These are phyloP conservation scores for Fusarium anthophilum DNA, from an alignment of 2,329 filamentous ascomycete species.

Conservation along the genomic window DNA sequence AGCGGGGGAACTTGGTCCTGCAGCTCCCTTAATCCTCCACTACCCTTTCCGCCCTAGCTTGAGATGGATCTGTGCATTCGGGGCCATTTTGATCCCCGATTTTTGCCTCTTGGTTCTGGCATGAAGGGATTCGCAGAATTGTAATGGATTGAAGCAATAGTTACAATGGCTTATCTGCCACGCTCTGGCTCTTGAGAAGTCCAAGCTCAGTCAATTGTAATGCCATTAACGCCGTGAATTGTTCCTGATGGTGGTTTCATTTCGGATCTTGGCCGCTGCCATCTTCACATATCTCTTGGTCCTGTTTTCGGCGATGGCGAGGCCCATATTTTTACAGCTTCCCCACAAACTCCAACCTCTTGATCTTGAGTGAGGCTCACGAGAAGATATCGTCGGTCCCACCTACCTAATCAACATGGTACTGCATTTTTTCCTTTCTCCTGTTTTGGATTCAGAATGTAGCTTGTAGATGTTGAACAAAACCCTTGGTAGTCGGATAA, in stretches of 20 bases:
- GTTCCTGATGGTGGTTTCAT: neutral
- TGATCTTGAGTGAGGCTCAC: neutral
- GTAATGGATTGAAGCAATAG: too few species aligned
- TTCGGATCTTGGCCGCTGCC: slow-evolving; percentile 14
- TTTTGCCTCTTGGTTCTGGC: neutral
- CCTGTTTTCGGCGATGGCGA: neutral
- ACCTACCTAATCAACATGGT: too few species aligned
- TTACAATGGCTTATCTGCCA: too few species aligned
- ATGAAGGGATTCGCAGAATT: neutral
- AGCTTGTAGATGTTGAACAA: neutral
- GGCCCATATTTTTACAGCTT: neutral
- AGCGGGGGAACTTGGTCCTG: slow-evolving; percentile 17
- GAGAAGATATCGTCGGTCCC: neutral
- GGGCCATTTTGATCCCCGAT: neutral
- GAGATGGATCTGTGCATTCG: neutral
- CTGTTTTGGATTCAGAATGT: too few species aligned
- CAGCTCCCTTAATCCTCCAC: neutral
- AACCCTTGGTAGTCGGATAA: too few species aligned
- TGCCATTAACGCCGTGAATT: neutral
- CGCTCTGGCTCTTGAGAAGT: neutral
- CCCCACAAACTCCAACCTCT: slow-evolving; percentile 3
- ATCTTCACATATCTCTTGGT: neutral
- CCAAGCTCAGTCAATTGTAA: neutral
- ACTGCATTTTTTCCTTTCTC: rapidly evolving
- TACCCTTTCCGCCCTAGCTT: neutral